phyloP scores from a whole-genome alignment of 225 moss, liverwort and hornwort species.

The Sphagnum tenellum region DNA sequence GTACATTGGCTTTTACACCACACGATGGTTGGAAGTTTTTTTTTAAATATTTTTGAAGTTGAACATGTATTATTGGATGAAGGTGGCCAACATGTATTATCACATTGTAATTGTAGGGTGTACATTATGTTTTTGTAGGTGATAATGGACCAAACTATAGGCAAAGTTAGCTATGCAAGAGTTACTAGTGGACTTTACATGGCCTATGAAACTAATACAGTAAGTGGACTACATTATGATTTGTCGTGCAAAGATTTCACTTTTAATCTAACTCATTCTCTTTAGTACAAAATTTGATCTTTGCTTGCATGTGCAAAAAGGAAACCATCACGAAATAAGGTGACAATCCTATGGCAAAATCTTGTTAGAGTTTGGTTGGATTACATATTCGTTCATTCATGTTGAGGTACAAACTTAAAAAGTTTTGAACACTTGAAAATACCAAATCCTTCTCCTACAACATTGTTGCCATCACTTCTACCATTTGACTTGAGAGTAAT shows the following conservation, averaged over 20 bases:
- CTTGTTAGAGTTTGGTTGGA: conserved; percentile 62
- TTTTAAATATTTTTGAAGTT: neutral
- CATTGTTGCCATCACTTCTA: too few species aligned
- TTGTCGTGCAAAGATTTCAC: neutral
- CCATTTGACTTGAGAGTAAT: too few species aligned
- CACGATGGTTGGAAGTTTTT: too few species aligned
- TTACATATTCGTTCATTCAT: conserved; percentile 15
- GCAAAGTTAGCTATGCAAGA: conserved; percentile 60
- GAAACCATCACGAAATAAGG: conserved; percentile 71
- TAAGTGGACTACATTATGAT: neutral
- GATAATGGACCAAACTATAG: conserved; percentile 56
- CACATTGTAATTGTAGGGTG: neutral
- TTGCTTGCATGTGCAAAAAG: conserved; percentile 34
- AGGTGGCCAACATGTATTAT: neutral
- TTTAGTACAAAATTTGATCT: too few species aligned
- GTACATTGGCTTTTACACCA: too few species aligned
- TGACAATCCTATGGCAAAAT: conserved; percentile 61
- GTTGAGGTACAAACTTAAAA: neutral
- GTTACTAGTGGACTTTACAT: conserved; percentile 89
- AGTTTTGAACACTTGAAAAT: too few species aligned
- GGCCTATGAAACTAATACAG: conserved; percentile 62
- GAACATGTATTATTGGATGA: neutral
- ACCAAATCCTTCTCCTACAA: too few species aligned
- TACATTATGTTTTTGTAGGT: conserved; percentile 21
- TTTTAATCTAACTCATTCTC: too few species aligned